phyloP scores from a whole-genome alignment of 1,284 basidiomycete genomes.

The Hemileia vastatrix region DNA sequence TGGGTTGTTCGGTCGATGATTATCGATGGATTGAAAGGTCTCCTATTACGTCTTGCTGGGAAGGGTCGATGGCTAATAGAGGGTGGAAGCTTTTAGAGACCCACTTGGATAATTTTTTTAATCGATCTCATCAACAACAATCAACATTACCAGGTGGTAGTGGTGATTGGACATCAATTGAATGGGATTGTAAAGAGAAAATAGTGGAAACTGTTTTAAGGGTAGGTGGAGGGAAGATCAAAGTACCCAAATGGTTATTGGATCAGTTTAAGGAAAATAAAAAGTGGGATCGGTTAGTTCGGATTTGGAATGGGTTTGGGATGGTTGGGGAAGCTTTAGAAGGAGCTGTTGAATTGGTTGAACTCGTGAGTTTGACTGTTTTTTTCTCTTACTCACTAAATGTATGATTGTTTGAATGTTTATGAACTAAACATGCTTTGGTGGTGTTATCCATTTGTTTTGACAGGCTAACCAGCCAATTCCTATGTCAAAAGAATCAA shows the following conservation, averaged over 20 bases:
- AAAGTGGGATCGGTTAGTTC: too few relatives aligned
- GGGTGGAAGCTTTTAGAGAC: conserved; percentile 11
- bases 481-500: too few relatives aligned
- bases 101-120: conserved; percentile 6
- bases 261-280: conserved; percentile 59
- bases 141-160: not conserved
- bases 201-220: conserved; percentile 66
- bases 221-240: conserved; percentile 51
- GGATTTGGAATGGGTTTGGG: too few relatives aligned
- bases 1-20: conserved; percentile 10
- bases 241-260: conserved; percentile 72
- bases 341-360: too few relatives aligned
- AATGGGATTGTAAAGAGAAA: conserved; percentile 29
- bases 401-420: too few relatives aligned
- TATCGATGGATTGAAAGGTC: conserved; percentile 9
- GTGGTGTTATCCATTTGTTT: too few relatives aligned
- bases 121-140: too few relatives aligned
- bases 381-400: too few relatives aligned
- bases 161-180: not conserved
- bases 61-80: not conserved
- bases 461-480: too few relatives aligned
- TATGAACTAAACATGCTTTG: too few relatives aligned
- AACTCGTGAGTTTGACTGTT: too few relatives aligned
- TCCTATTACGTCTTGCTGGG: conserved; percentile 1
- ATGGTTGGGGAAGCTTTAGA: too few relatives aligned